Evolutionary conservation across 23 red algal species (phyloP), one percentile per base, ranked within the genome.

Genomic region (Cyanidium caldarium): DNA sequence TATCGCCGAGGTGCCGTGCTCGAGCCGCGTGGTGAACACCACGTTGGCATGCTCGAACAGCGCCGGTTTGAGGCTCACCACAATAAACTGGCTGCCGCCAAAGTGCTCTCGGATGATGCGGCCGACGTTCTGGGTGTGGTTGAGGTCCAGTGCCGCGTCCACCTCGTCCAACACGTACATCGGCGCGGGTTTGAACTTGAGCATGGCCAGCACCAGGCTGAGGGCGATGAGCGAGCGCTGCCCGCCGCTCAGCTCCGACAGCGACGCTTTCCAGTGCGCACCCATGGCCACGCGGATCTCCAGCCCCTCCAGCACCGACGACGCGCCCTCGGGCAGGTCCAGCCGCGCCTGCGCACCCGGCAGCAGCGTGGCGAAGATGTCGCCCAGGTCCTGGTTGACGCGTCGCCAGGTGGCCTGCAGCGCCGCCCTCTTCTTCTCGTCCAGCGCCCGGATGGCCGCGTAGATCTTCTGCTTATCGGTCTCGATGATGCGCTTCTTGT

Each of bases 161-260:
- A 98, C 84, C 68, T 98, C 92, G 58, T 98, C 92, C 23, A 98
- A 57, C 43, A 98, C 88, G 66, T 98, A 98, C 72, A 98, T 82
- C 0, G 92, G 92, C 19, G 92, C 92, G 46, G 92, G 84, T 65
- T 98, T 98, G 58, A 89, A 98, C n/a, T 81, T 73, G 16, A 98
- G 82, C 74, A 98, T 77, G 21, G 92, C 92, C 37, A 98, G 37
- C 33, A 98, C 80, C 7, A 98, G 82, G 26, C 83, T 87, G 38
- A 98, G 76, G 39, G 92, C 92, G 44, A 98, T 86, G 5, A 98
- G 46, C 34, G 80, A 86, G 1, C 92, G 69, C 66, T 98, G 92
- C 37, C 92, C 92, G 35, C 92, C 92, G 25, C 84, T 88, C 14
- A 98, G 58, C 77, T 98, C 92, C 1, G 84, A 82, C 14, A 98